Conservation (phyloP, 2,329 filamentous ascomycete species). For the Ophiostoma piceae region DNA sequence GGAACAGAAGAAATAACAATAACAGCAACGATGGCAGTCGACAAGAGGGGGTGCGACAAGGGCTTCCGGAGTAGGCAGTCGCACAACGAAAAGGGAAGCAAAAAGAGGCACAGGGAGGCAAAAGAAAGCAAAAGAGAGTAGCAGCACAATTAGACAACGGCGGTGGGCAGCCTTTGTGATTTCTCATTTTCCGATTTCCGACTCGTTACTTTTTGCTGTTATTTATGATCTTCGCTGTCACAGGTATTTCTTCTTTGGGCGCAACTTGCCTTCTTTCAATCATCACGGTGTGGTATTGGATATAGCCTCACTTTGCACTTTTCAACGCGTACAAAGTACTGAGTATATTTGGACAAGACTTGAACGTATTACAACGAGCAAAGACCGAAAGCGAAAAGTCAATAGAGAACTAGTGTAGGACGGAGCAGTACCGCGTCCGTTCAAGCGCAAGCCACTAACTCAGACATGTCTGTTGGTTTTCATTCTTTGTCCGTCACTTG, state of each 20-base stretch:
- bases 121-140: not conserved
- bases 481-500: not conserved
- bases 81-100: not conserved
- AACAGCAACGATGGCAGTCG: not conserved
- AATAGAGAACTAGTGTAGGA: not conserved
- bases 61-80: not conserved
- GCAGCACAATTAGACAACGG: not conserved
- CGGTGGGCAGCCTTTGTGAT: not conserved
- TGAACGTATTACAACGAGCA: not conserved
- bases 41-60: not conserved
- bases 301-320: too few species aligned
- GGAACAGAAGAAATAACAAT: not conserved
- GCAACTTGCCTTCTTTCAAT: not conserved
- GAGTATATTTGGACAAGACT: not conserved
- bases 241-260: not conserved
- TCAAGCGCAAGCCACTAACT: not conserved
- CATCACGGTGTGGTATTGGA: not conserved
- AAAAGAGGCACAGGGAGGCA: not conserved
- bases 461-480: not conserved
- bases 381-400: not conserved
- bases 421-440: slow-evolving; percentile 6
- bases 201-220: not conserved
- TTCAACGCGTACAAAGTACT: too few species aligned
- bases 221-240: not conserved
- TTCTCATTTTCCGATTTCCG: not conserved